Percentiles rank a stretch among this genome's conserved stretches.
Conservation (phyloP, 1,284 basidiomycete genomes). For the Rhodotorula mucilaginosa region DNA sequence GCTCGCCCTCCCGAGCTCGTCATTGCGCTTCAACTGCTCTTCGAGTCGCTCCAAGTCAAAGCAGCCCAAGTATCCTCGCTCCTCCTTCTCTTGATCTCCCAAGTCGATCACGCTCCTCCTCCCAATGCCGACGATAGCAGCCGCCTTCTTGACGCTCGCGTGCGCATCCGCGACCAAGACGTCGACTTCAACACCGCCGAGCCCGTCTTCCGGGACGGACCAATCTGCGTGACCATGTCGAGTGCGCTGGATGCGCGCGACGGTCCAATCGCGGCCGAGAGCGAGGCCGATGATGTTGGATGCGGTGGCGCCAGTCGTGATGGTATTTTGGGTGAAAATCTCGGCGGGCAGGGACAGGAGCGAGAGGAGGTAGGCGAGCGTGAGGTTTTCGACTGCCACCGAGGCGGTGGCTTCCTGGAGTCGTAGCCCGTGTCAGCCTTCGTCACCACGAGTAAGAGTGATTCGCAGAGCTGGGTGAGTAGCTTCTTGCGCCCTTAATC, state of each 20-base stretch:
- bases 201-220: conserved; percentile 52
- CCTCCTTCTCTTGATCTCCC: conserved; percentile 29
- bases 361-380: conserved; percentile 53
- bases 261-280: conserved; percentile 41
- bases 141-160: conserved; percentile 54
- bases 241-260: conserved; percentile 28
- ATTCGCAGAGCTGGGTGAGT: not conserved
- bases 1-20: conserved; percentile 44
- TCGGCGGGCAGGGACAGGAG: conserved; percentile 50
- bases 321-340: conserved; percentile 50
- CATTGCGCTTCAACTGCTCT: conserved; percentile 44
- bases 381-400: conserved; percentile 51
- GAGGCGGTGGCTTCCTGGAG: conserved; percentile 44
- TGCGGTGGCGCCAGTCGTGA: conserved; percentile 57
- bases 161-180: conserved; percentile 54
- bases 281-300: conserved; percentile 55
- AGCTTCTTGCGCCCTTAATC: conserved; percentile 37
- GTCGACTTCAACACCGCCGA: conserved; percentile 49
- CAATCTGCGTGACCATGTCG: conserved; percentile 45
- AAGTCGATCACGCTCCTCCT: conserved; percentile 51
- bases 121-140: conserved; percentile 54
- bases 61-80: conserved; percentile 32
- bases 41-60: conserved; percentile 52
- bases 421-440: not conserved
- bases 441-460: not conserved